Conservation (phyloP, 495 filamentous ascomycete genomes). For the Penicillium macrosclerotiorum region DNA sequence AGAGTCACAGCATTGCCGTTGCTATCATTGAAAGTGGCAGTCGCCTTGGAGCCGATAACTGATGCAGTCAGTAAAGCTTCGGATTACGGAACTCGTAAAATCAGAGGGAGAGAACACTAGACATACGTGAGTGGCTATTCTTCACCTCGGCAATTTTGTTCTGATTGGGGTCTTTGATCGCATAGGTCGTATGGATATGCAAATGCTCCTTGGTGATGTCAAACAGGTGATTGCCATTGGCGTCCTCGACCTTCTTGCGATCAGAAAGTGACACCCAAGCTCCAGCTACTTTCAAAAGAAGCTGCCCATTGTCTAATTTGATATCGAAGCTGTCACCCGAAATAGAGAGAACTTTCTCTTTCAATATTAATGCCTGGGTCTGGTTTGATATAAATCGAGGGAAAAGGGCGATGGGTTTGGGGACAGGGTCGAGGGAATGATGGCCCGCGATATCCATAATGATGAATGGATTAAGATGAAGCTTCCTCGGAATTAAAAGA, state of each 20-base stretch:
- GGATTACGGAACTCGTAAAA: too few relatives aligned
- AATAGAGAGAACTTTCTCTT: slow-evolving; percentile 54
- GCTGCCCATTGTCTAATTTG: slow-evolving; percentile 39
- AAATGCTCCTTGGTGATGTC: slow-evolving; percentile 52
- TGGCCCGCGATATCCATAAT: slow-evolving; percentile 18
- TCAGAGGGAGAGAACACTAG: neutral
- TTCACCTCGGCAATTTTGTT: slow-evolving; percentile 51
- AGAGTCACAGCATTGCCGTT: slow-evolving; percentile 14
- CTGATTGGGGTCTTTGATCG: slow-evolving; percentile 33
- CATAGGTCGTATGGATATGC: slow-evolving; percentile 48
- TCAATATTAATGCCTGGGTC: slow-evolving; percentile 49
- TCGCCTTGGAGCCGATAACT: slow-evolving; percentile 33
- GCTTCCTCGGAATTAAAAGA: neutral
- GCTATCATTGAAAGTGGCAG: slow-evolving; percentile 24
- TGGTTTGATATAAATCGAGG: slow-evolving; percentile 45
- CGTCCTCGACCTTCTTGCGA: slow-evolving; percentile 49
- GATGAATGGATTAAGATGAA: neutral
- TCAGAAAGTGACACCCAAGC: slow-evolving; percentile 36
- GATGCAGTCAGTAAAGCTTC: slow-evolving; percentile 3
- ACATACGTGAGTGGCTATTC: slow-evolving; percentile 48
- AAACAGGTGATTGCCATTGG: slow-evolving; percentile 46
- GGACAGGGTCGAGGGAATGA: slow-evolving; percentile 17
- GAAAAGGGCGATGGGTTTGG: slow-evolving; percentile 44
- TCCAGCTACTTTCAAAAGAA: slow-evolving; percentile 53
- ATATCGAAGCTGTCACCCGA: slow-evolving; percentile 58